Evolutionary conservation across 305 asterid species (phyloP).

Genomic region (Fraxinus nigra): DNA sequence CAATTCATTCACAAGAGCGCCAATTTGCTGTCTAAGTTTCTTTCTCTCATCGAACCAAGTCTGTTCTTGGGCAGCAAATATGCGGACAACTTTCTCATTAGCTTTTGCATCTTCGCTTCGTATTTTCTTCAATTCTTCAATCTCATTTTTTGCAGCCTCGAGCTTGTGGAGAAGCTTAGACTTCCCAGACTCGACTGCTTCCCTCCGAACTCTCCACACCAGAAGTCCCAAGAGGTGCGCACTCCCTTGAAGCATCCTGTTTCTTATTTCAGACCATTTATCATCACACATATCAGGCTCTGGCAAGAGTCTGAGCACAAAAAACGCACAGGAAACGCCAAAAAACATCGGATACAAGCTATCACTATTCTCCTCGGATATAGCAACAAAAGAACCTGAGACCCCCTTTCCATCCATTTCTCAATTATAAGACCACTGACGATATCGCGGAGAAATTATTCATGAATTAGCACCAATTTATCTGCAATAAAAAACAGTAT

Average conservation of each 20-base stretch:
- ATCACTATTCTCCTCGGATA: conserved; percentile 40
- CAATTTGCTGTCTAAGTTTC: conserved; percentile 69
- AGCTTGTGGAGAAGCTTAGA: conserved; percentile 48
- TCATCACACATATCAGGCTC: conserved; percentile 50
- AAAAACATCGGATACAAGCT: conserved; percentile 60
- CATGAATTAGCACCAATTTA: not conserved
- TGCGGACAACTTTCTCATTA: conserved; percentile 74
- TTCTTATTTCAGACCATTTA: conserved; percentile 51
- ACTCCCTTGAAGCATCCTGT: conserved; percentile 60
- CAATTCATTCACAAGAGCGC: conserved; percentile 55
- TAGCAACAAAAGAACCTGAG: conserved; percentile 21
- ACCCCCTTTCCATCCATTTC: conserved; percentile 62
- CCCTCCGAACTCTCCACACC: conserved; percentile 53
- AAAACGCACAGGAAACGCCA: conserved; percentile 75
- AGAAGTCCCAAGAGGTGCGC: conserved; percentile 72
- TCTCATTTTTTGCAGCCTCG: conserved; percentile 44
- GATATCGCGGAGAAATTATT: not conserved
- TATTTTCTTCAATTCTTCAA: conserved; percentile 52
- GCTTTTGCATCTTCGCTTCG: conserved; percentile 88
- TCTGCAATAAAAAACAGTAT: not conserved
- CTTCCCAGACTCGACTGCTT: conserved; percentile 26
- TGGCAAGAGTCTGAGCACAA: conserved; percentile 55
- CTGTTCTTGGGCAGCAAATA: conserved; percentile 80
- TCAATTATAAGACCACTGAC: conserved; percentile 3
- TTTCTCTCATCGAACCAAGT: conserved; percentile 70